These are phyloP conservation scores for Metschnikowia dekortorum DNA, from an alignment of 805 yeast species.

Conservation along the genomic window DNA sequence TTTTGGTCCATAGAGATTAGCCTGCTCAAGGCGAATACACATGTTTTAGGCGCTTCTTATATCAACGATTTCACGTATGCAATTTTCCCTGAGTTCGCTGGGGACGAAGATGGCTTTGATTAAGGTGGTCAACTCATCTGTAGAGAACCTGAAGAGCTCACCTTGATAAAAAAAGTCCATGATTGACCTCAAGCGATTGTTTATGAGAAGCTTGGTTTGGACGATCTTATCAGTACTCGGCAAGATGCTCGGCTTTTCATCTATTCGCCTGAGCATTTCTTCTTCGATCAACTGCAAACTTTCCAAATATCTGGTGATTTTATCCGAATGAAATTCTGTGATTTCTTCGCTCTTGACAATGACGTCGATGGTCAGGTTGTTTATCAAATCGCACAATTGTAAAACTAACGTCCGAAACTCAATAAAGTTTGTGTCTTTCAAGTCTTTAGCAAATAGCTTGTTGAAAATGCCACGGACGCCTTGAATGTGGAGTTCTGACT, in stretches of 20 bases:
- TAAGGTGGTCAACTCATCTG: constrained; percentile 41
- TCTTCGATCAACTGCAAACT: constrained; percentile 8
- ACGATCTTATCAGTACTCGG: constrained; percentile 18
- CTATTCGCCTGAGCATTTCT: constrained; percentile 6
- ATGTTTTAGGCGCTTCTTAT: constrained; percentile 28
- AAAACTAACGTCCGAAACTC: constrained; percentile 26
- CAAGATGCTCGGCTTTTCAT: constrained; percentile 7
- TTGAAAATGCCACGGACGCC: constrained; percentile 18
- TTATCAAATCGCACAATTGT: constrained; percentile 25
- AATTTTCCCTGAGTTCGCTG: constrained; percentile 45
- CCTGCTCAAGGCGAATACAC: not conserved
- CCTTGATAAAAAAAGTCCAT: constrained; percentile 50
- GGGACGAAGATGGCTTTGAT: constrained; percentile 39
- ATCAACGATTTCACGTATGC: constrained; percentile 44
- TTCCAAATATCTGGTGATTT: constrained; percentile 25
- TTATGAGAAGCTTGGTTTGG: constrained; percentile 31
- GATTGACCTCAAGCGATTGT: constrained; percentile 41
- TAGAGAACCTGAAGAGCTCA: constrained; percentile 44
- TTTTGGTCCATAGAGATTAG: not conserved
- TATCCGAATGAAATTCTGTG: constrained; percentile 32
- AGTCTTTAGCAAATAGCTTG: constrained; percentile 15
- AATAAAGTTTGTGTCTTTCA: constrained; percentile 23
- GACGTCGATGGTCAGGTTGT: constrained; percentile 24
- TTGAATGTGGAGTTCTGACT: constrained; percentile 14
- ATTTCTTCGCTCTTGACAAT: constrained; percentile 28